A percentile compares a stretch with the other conserved stretches of the same genome.
These are phyloP conservation scores for Yamadazyma taylorii DNA, from an alignment of 1,139 yeast species.

Conservation along the genomic window DNA sequence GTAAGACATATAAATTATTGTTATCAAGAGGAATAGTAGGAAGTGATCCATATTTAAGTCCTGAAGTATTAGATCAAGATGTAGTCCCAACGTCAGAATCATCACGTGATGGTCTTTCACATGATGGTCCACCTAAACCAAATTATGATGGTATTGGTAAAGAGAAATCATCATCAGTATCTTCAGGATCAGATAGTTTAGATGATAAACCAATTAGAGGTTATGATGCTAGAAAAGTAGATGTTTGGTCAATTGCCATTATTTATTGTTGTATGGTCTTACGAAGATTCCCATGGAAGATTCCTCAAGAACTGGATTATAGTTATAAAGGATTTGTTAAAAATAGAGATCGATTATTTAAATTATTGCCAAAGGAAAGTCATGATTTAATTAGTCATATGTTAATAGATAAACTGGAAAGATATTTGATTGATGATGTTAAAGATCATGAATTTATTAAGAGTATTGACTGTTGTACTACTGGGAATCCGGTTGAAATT, in stretches of 20 bases:
- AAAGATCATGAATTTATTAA: constrained; percentile 27
- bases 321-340: constrained; percentile 45
- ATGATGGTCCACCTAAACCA: constrained; percentile 16
- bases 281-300: constrained; percentile 77
- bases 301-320: constrained; percentile 60
- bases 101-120: constrained; percentile 16
- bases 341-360: constrained; percentile 25
- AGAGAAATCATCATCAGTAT: not conserved
- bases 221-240: constrained; percentile 73
- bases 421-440: constrained; percentile 34
- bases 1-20: constrained; percentile 30
- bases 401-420: constrained; percentile 29
- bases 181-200: not conserved
- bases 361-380: constrained; percentile 37
- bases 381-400: constrained; percentile 33
- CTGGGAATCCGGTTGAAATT: constrained; percentile 22
- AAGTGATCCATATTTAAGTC: constrained; percentile 79
- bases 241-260: constrained; percentile 78
- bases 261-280: constrained; percentile 74
- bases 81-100: constrained; percentile 1
- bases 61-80: constrained; percentile 58
- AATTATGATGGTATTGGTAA: constrained; percentile 2
- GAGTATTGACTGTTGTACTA: constrained; percentile 29
- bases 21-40: constrained; percentile 73
- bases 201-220: constrained; percentile 17